Evolutionary conservation across 106 monocot species (phyloP), one percentile per base, ranked within the genome.

Genomic region (Dioscorea dumetorum): DNA sequence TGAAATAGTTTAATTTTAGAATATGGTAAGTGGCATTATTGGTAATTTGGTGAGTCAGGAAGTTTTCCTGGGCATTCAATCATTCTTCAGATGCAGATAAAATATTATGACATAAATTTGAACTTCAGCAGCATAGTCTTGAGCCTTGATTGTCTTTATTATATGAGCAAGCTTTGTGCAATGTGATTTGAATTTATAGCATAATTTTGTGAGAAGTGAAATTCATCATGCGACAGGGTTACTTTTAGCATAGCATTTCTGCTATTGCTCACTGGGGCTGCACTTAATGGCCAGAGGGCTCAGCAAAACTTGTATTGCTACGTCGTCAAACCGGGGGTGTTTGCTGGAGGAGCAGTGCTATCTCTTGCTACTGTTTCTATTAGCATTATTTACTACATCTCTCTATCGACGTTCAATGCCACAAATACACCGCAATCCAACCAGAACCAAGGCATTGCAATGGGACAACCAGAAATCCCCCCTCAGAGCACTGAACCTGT

Each of bases 281-380:
- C 85, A 16, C 79, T 93, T 4, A 93, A 88, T 34, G 88, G 81
- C 51, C 83, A 83, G 57, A 62, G 70, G 22, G 74, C 81, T 0
- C 58, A 81, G 62, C 67, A 86, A 22, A 81, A 68, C 34, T 91
- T 48, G 78, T 88, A 79, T 73, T 93, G 88, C 63, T 93, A 83
- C 61, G 85, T 93, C 18, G 78, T 93, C 68, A 93, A 83, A 71
- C 80, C 88, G 5, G 88, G 92, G 20, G 83, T 93, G 18, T 88
- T 93, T 65, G 75, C 85, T 0, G 85, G 78, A 9, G 92, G 83
- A 3, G 88, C 85, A 3, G 76, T 88, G 35, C 64, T 85, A 5
- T 77, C 88, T 2, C 75, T 88, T 19, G 74, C 79, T 13, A 85
- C 85, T 21, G 83, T 83, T 8, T 54, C 68, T 2, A 64, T 89